phyloP scores from a whole-genome alignment of 306 rosid species.

The Pterocarpus santalinus region DNA sequence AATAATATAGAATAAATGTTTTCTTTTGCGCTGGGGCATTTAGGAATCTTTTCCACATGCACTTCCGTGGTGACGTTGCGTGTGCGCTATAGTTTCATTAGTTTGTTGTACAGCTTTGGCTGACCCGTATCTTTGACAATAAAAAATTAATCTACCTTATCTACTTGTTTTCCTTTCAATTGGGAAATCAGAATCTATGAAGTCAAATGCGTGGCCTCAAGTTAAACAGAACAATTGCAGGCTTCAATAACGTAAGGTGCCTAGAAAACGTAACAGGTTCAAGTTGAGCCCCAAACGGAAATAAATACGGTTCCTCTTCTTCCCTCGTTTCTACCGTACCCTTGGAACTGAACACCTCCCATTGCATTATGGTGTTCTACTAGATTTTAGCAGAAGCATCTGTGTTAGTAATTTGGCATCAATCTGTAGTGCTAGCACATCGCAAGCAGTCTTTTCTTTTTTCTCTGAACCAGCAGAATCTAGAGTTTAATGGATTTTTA shows the following conservation, averaged over 20 bases:
- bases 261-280: not conserved
- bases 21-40: too few species aligned
- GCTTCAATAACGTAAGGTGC: not conserved
- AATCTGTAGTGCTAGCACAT: too few species aligned
- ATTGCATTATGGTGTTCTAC: not conserved
- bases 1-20: too few species aligned
- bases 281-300: not conserved
- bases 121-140: not conserved
- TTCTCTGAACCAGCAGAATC: too few species aligned
- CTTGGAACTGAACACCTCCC: not conserved
- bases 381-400: too few species aligned
- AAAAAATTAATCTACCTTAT: not conserved
- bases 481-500: too few species aligned
- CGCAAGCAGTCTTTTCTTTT: too few species aligned
- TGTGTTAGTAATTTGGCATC: too few species aligned
- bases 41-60: conserved; percentile 22
- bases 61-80: conserved; percentile 29
- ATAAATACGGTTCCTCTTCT: not conserved
- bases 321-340: not conserved
- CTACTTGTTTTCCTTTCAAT: not conserved
- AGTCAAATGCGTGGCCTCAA: not conserved
- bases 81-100: conserved; percentile 22
- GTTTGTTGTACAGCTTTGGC: conserved; percentile 9
- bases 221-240: too few species aligned
- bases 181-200: not conserved